Conservation (phyloP, 495 filamentous ascomycete genomes). For the Tuber aestivum region DNA sequence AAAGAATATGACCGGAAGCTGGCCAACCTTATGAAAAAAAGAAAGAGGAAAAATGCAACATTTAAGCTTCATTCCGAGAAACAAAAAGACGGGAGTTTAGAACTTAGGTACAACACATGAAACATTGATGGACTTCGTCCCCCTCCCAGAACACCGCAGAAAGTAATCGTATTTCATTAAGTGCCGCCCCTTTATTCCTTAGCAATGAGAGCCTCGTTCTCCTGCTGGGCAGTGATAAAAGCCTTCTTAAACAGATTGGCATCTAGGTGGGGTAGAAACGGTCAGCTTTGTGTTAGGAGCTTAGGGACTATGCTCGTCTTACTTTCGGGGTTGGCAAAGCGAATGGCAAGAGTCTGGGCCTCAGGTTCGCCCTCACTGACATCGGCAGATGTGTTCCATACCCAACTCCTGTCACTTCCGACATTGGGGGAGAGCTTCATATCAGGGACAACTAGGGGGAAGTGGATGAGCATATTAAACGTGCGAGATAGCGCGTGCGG, state of each 20-base stretch:
- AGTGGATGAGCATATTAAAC: slow-evolving; percentile 21
- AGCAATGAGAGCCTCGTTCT: slow-evolving; percentile 80
- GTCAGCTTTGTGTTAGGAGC: slow-evolving; percentile 1
- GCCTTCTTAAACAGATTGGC: slow-evolving; percentile 97
- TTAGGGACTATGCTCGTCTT: slow-evolving; percentile 45
- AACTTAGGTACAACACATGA: slow-evolving; percentile 2
- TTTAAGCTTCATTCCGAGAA: neutral
- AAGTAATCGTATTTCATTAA: neutral
- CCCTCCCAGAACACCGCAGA: neutral
- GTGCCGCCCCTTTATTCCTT: slow-evolving; percentile 44
- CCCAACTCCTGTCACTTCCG: slow-evolving; percentile 96
- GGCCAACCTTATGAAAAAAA: neutral
- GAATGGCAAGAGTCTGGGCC: slow-evolving; percentile 90
- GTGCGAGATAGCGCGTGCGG: neutral
- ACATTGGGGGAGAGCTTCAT: slow-evolving; percentile 99
- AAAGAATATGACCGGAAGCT: neutral
- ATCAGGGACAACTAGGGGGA: slow-evolving; percentile 77
- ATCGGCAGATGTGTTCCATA: slow-evolving; percentile 97
- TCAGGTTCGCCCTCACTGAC: slow-evolving; percentile 97
- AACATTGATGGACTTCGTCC: neutral
- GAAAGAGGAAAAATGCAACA: neutral
- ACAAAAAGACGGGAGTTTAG: neutral
- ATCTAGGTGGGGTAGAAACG: slow-evolving; percentile 51
- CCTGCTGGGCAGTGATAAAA: slow-evolving; percentile 95
- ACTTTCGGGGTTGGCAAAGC: slow-evolving; percentile 98